phyloP scores from a whole-genome alignment of 352 stramenopile species.

The Globisporangium cederbergense region DNA sequence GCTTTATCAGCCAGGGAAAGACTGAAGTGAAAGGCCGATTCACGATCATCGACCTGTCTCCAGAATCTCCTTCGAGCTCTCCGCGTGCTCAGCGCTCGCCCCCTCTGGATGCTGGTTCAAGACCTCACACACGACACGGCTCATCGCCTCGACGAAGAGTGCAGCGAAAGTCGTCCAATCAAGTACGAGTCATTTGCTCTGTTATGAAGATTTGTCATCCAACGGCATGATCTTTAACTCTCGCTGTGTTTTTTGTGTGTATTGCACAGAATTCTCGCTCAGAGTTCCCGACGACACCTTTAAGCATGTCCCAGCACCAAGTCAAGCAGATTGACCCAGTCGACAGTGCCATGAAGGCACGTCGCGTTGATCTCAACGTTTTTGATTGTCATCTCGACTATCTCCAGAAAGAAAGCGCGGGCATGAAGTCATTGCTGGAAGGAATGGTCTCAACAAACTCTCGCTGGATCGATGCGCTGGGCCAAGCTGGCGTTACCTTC shows the following conservation, averaged over 20 bases:
- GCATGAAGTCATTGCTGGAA: slow-evolving; percentile 65
- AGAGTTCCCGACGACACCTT: slow-evolving; percentile 11
- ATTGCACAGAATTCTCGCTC: slow-evolving; percentile 21
- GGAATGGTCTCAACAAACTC: slow-evolving; percentile 72
- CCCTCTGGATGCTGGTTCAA: slow-evolving; percentile 9
- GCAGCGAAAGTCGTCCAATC: slow-evolving; percentile 5
- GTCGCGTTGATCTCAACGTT: slow-evolving; percentile 40
- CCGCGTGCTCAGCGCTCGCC: slow-evolving; percentile 8
- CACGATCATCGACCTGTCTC: slow-evolving; percentile 78
- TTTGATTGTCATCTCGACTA: slow-evolving; percentile 69
- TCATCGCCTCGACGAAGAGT: slow-evolving; percentile 19
- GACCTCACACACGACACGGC: slow-evolving; percentile 24
- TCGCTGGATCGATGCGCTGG: slow-evolving; percentile 62
- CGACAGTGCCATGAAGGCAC: slow-evolving; percentile 18
- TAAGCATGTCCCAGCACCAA: slow-evolving; percentile 7
- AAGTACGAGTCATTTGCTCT: not conserved
- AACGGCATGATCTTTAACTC: not conserved
- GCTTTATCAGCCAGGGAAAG: slow-evolving; percentile 41
- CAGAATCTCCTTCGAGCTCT: slow-evolving; percentile 40
- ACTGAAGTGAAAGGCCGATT: slow-evolving; percentile 75
- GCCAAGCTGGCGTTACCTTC: slow-evolving; percentile 21
- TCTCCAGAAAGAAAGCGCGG: slow-evolving; percentile 58
- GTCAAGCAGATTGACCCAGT: slow-evolving; percentile 13
- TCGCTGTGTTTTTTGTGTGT: not conserved
- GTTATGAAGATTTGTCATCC: not conserved